Percentiles rank a stretch among this genome's conserved stretches.
Conservation (phyloP, 73 alveolate genomes). For the Breviolum minutum region DNA sequence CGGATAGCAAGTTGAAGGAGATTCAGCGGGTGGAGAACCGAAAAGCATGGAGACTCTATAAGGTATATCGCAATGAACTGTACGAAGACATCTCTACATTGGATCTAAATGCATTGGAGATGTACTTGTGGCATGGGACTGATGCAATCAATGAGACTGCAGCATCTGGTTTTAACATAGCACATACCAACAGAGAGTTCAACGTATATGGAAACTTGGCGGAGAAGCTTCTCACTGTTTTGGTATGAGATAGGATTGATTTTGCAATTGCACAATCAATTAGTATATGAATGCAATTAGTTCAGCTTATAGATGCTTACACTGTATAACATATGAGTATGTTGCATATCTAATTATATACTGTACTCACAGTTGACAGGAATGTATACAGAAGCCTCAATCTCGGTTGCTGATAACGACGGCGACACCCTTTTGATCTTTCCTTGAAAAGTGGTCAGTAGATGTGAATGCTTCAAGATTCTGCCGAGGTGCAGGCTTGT, state of each 20-base stretch:
- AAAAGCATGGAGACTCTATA: constrained; percentile 14
- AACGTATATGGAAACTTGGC: constrained; percentile 47
- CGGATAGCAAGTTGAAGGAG: background rate
- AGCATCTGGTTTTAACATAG: constrained; percentile 18
- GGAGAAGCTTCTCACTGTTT: constrained; percentile 27
- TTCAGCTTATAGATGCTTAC: too few relatives aligned
- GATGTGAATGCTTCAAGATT: too few relatives aligned
- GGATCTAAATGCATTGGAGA: constrained; percentile 9
- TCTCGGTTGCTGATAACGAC: too few relatives aligned
- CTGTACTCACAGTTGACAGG: too few relatives aligned
- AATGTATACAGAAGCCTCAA: too few relatives aligned
- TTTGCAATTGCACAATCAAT: too few relatives aligned
- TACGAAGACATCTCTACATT: background rate
- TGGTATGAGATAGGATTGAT: background rate
- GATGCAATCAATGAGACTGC: background rate
- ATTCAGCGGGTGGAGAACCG: constrained; percentile 42
- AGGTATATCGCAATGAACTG: background rate
- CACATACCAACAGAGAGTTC: constrained; percentile 35
- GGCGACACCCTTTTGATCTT: too few relatives aligned
- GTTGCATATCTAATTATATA: too few relatives aligned
- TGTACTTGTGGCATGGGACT: constrained; percentile 75
- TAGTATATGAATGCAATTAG: too few relatives aligned
- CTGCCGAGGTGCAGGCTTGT: too few relatives aligned
- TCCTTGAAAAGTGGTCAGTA: too few relatives aligned
- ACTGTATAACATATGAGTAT: too few relatives aligned